A percentile compares a stretch with the other conserved stretches of the same genome.
Evolutionary conservation across 2,329 filamentous ascomycete genomes (phyloP).

Genomic region (Lithohypha guttulata): DNA sequence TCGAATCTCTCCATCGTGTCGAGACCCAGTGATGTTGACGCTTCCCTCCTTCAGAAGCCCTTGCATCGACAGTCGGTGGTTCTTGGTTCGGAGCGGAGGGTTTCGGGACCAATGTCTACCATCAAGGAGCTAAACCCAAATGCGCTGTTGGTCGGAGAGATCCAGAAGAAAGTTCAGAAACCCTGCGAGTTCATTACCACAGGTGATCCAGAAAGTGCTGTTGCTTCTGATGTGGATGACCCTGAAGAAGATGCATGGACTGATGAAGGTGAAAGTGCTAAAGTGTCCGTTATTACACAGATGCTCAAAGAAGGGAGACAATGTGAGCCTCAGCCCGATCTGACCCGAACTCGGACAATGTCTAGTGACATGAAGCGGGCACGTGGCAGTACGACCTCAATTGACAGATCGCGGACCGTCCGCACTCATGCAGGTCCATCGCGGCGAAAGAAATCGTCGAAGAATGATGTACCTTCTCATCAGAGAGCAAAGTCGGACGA

Average conservation of each 20-base stretch:
- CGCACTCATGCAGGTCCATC: background rate
- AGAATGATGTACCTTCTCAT: background rate
- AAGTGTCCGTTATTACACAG: conserved; percentile 1
- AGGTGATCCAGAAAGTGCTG: conserved; percentile 12
- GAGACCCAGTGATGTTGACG: conserved; percentile 8
- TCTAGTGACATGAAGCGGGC: conserved; percentile 1
- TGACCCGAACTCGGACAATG: conserved; percentile 3
- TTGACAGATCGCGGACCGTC: conserved; percentile 2
- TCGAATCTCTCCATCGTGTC: conserved; percentile 13
- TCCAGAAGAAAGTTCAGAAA: conserved; percentile 11
- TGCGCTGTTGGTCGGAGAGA: background rate
- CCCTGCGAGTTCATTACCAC: conserved; percentile 11
- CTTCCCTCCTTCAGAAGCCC: conserved; percentile 6
- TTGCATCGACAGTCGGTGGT: conserved; percentile 8
- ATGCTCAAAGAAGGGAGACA: conserved; percentile 6
- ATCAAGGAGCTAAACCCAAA: conserved; percentile 13
- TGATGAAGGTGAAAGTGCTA: conserved; percentile 11
- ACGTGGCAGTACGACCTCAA: background rate
- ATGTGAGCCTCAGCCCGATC: background rate
- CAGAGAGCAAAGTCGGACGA: background rate
- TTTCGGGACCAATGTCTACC: conserved; percentile 12
- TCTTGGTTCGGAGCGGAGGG: background rate
- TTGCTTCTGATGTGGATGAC: conserved; percentile 16
- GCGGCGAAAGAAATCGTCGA: background rate
- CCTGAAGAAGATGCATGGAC: conserved; percentile 14